These are phyloP conservation scores for Hortiboletus campestris DNA, from an alignment of 768 basidiomycete genomes.

Conservation along the genomic window DNA sequence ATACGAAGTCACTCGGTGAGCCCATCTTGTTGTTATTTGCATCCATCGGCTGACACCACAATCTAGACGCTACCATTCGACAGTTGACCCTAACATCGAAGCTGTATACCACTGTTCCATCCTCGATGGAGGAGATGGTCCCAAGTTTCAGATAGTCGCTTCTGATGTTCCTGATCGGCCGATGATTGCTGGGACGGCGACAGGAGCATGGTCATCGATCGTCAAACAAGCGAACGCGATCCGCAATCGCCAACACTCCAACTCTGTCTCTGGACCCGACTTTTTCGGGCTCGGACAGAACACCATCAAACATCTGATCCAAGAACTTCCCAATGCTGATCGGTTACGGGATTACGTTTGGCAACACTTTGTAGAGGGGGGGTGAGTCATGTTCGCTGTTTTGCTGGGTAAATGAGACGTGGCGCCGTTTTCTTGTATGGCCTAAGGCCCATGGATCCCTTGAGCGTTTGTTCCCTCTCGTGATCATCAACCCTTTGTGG, in stretches of 20 bases:
- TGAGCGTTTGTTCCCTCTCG: constrained; percentile 5
- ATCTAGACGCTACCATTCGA: constrained; percentile 74
- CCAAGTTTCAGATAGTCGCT: constrained; percentile 82
- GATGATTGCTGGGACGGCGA: constrained; percentile 82
- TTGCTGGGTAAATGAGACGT: constrained; percentile 10
- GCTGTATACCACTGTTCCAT: constrained; percentile 83
- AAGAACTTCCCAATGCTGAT: constrained; percentile 74
- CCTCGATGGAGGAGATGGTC: constrained; percentile 79
- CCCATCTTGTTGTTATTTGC: not conserved
- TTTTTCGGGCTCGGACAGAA: constrained; percentile 87
- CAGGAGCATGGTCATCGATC: constrained; percentile 83
- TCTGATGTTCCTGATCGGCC: constrained; percentile 68
- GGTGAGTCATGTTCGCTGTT: constrained; percentile 48
- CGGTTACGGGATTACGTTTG: constrained; percentile 77
- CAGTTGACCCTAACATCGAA: constrained; percentile 60
- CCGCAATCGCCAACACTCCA: constrained; percentile 78
- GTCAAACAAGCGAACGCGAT: constrained; percentile 81
- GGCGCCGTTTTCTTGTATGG: constrained; percentile 3
- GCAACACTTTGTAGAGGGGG: constrained; percentile 85
- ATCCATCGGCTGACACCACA: constrained; percentile 1
- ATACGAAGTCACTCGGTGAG: constrained; percentile 77
- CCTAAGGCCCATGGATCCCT: constrained; percentile 6
- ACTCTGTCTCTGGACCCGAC: constrained; percentile 85
- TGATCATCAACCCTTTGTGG: constrained; percentile 18
- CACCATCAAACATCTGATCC: constrained; percentile 87